Conservation (phyloP, 2,329 filamentous ascomycete genomes). For the Penicillium hordei region DNA sequence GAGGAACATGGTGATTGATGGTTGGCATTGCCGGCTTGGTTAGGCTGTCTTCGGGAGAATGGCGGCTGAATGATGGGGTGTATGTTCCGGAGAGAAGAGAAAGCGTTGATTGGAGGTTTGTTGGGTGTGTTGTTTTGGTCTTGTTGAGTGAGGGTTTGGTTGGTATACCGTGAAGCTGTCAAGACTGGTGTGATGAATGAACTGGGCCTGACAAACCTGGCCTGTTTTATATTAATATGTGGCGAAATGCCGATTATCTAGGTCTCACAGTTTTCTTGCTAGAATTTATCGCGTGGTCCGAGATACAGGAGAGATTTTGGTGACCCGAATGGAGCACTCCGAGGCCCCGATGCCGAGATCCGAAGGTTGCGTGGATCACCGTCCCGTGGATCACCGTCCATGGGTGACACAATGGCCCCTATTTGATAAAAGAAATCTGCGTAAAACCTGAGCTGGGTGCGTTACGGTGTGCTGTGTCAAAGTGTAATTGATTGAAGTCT, state of each 20-base stretch:
- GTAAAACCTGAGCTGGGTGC: neutral
- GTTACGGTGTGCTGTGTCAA: neutral
- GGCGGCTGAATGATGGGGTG: neutral
- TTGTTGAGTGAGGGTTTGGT: neutral
- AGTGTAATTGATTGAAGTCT: neutral
- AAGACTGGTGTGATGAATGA: neutral
- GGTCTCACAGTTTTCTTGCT: no score
- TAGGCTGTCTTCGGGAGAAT: neutral
- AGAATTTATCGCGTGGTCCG: neutral
- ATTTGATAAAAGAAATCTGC: neutral
- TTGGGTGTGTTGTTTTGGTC: neutral
- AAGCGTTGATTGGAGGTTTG: neutral
- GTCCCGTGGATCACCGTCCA: no score
- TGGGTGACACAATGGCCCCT: neutral
- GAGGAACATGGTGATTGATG: neutral
- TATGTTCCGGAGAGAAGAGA: neutral
- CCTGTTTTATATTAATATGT: neutral
- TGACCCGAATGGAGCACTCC: neutral
- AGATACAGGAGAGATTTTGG: neutral
- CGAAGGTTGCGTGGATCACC: neutral
- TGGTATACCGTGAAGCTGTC: neutral
- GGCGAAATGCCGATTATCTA: neutral
- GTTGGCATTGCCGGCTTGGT: neutral
- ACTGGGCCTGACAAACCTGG: neutral
- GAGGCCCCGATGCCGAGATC: neutral